Base-by-base conservation (phyloP, 2,329 filamentous ascomycete species). In the Colletotrichum eleusines region DNA sequence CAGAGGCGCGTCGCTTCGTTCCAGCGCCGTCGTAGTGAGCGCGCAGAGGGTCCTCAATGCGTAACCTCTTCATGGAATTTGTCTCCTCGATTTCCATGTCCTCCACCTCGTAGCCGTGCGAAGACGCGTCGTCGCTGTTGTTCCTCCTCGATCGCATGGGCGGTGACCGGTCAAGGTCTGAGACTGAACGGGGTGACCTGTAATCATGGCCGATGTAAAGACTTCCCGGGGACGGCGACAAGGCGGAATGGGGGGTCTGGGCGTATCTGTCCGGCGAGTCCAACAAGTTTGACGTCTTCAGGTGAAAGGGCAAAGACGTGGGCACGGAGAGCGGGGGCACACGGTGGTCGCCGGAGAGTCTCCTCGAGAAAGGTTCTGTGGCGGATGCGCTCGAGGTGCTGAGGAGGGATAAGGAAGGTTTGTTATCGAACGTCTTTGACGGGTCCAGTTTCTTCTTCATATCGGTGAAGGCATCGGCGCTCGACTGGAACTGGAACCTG, bases 381-480 rank as follows among this genome's bases (percentile, higher is more conserved):
- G 81, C 74, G 1, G 84, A 85, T 20, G 66, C 60, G 50, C 66
- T 70, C 6, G 69, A 69, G 12, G 81, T 77, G 67, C 81, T 84
- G 7, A 87, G 78, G 5, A 80, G 79, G 12, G 84, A 84, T 59
- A 82, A 81, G 18, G 79, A 77, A 28, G 84, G 81, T 20, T 78
- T 77, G 63, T 81, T 84, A 67, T 86, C 84, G n/a, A 83, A 75
- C 0, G 79, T 81, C 46, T 83, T 81, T 46, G 83, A 78, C 1
- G 84, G 82, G 68, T 88, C 83, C n/a, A 90, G 80, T 78, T 87
- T 89, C 77, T 86, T 87, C 70, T 88, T 84, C 76, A 89, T 83
- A 69, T 81, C 84, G 70, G 86, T 84, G 63, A 88, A 84, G 18
- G 84, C 79, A 54, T 85, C 80, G 74, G 83, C 82, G 62, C 81